Percentiles rank a stretch among this genome's conserved stretches.
These are phyloP conservation scores for Fraxinus xanthoxyloides DNA, from an alignment of 305 asterid genomes.

Conservation along the genomic window DNA sequence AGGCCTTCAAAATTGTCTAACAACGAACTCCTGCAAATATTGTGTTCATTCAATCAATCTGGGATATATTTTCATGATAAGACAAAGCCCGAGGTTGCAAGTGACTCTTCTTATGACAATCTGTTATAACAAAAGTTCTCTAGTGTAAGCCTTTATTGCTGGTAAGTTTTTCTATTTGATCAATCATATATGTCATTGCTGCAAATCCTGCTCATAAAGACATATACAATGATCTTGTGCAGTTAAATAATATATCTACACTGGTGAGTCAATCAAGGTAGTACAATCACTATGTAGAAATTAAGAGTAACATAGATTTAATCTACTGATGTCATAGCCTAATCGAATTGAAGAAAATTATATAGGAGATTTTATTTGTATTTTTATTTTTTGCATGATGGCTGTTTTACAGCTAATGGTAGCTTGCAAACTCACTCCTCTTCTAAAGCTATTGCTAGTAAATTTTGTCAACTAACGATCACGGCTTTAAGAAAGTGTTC, in stretches of 20 bases:
- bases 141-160: neutral
- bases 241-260: neutral
- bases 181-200: neutral
- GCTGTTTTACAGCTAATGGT: neutral
- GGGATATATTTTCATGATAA: slow-evolving; percentile 66
- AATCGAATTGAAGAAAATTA: neutral
- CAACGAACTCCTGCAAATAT: slow-evolving; percentile 57
- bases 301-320: neutral
- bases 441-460: neutral
- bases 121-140: slow-evolving; percentile 20
- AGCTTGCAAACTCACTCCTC: neutral
- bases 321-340: neutral
- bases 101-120: slow-evolving; percentile 30
- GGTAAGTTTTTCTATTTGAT: neutral
- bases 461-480: neutral
- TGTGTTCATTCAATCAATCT: slow-evolving; percentile 63
- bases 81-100: slow-evolving; percentile 26
- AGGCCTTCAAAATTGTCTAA: slow-evolving; percentile 76
- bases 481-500: neutral
- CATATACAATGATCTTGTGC: neutral
- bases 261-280: neutral
- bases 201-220: neutral
- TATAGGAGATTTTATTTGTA: neutral
- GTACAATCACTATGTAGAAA: neutral
- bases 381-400: neutral